Evolutionary conservation across 2,329 filamentous ascomycete genomes (phyloP).

Genomic region (Ceratocystis smalleyi): DNA sequence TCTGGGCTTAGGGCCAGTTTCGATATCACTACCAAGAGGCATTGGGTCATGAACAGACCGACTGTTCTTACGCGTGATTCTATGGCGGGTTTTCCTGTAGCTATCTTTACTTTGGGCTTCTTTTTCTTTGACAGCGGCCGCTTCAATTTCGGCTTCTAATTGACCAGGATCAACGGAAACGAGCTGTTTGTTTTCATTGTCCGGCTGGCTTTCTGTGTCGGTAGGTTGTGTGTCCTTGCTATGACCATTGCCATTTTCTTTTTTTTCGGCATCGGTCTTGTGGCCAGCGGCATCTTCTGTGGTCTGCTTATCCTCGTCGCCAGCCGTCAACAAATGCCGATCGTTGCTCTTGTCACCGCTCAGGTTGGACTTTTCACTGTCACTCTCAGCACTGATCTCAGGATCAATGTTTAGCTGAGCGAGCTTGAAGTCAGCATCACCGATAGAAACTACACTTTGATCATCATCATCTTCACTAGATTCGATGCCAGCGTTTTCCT

Average conservation of each 20-base stretch:
- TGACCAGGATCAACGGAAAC: neutral
- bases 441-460: neutral
- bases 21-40: neutral
- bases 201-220: neutral
- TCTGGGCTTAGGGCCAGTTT: neutral
- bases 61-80: neutral
- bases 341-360: neutral
- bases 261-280: neutral
- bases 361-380: neutral
- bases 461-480: neutral
- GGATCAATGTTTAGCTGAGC: neutral
- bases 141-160: neutral
- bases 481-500: neutral
- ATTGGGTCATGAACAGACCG: neutral
- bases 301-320: slow-evolving; percentile 1
- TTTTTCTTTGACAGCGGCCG: neutral
- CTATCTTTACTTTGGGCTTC: neutral
- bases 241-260: neutral
- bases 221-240: neutral
- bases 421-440: neutral
- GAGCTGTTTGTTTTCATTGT: slow-evolving; percentile 1
- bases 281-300: neutral
- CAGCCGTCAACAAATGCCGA: neutral
- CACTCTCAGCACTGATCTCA: neutral
- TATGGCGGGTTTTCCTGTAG: slow-evolving; percentile 1